phyloP scores from a whole-genome alignment of 345 rosid species.

The Mercurialis annua region DNA sequence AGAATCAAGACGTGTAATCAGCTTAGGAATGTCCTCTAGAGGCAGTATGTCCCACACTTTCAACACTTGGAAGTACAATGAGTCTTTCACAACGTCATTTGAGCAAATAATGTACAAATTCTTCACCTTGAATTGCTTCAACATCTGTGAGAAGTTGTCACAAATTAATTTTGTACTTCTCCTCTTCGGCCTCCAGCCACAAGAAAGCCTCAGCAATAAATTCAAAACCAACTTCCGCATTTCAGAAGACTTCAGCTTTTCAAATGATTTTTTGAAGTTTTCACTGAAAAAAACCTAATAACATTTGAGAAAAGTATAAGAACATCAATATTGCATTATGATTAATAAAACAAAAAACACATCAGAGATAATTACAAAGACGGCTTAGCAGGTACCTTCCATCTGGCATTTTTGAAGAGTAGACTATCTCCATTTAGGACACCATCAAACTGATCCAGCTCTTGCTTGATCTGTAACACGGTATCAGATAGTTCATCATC shows the following conservation, averaged over 20 bases:
- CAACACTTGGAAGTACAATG: conserved; percentile 34
- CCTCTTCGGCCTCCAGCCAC: conserved; percentile 52
- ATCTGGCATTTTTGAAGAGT: conserved; percentile 38
- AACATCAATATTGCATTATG: background rate
- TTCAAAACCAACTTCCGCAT: conserved; percentile 27
- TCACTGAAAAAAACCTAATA: conserved; percentile 48
- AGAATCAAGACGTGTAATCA: conserved; percentile 41
- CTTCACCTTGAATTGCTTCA: conserved; percentile 45
- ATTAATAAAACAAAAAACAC: background rate
- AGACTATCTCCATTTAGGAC: conserved; percentile 28
- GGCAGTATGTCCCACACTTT: conserved; percentile 58
- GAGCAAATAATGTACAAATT: conserved; percentile 38
- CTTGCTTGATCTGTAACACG: conserved; percentile 34
- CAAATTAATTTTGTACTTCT: conserved; percentile 26
- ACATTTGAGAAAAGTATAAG: background rate
- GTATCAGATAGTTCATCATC: conserved; percentile 35
- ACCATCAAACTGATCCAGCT: conserved; percentile 37
- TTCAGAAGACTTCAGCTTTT: conserved; percentile 30
- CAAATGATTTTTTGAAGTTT: conserved; percentile 43
- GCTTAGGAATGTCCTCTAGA: conserved; percentile 27
- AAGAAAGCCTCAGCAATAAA: conserved; percentile 34
- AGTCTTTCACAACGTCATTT: conserved; percentile 36
- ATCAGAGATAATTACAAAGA: background rate
- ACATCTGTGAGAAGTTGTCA: conserved; percentile 31
- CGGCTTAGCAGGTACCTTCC: conserved; percentile 37